Evolutionary conservation across 2,329 filamentous ascomycete species (phyloP).

Genomic region (Aspergillus versicolor): DNA sequence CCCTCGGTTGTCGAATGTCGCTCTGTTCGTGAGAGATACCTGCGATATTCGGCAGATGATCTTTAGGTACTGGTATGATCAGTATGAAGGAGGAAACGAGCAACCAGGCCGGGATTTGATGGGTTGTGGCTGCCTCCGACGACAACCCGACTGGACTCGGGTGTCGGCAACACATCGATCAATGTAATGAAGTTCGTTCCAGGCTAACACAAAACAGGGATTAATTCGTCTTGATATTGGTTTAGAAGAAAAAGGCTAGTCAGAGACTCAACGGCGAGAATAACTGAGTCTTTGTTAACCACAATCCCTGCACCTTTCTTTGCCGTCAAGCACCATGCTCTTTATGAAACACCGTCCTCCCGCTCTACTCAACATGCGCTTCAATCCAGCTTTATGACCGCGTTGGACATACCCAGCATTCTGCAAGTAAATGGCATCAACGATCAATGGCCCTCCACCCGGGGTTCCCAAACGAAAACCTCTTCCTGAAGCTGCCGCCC

Average conservation of each 20-base stretch:
- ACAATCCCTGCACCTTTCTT: constrained; percentile 1
- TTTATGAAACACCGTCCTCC: not conserved
- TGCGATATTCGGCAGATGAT: too few species aligned
- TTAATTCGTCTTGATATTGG: not conserved
- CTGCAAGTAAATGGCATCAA: not conserved
- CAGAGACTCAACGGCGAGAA: not conserved
- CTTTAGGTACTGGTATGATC: too few species aligned
- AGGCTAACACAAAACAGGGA: not conserved
- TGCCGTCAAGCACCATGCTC: not conserved
- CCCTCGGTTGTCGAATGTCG: not conserved
- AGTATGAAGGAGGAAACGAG: too few species aligned
- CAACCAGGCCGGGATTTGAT: not conserved
- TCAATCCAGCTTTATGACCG: not conserved
- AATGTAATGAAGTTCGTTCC: too few species aligned
- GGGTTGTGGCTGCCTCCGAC: not conserved
- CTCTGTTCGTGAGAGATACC: not conserved
- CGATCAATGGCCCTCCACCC: not conserved
- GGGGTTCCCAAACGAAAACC: constrained; percentile 12
- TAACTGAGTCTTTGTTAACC: not conserved
- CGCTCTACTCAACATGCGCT: not conserved
- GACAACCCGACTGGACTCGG: not conserved
- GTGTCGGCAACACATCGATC: not conserved
- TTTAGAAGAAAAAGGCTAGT: not conserved
- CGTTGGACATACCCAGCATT: not conserved
- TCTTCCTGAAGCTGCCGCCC: not conserved